Evolutionary conservation across 1,284 basidiomycete genomes (phyloP), one percentile per base, ranked within the genome.

Genomic region (Retiboletus flavoniger): DNA sequence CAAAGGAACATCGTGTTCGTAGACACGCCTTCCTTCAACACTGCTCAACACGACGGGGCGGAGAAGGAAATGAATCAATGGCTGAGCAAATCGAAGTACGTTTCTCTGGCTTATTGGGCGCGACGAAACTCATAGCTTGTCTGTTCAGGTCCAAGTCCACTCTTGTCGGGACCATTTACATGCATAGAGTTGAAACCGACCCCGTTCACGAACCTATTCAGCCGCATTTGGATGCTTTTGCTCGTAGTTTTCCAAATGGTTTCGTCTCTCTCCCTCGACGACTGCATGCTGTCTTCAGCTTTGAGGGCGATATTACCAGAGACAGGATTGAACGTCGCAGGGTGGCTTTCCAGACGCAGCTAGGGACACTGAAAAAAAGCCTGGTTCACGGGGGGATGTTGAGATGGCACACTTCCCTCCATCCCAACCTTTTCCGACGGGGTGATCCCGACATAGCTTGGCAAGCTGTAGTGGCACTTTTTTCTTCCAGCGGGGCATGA

Each of bases 1-100:
- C 42, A 46, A 26, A 56, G 39, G 3, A 8, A 49, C 17, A 64
- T 67, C 10, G 63, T 66, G 4, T 64, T 64, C 4, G 53, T 64
- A 0, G 59, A 66, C 28, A 66, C 50, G 0, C 63, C 63, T 8
- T 64, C 58, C 19, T 62, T 64, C 31, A 17, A 28, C 16, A 35
- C 42, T 9, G 53, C 7, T 5, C 0, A 0, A 6, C 8, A 40
- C 4, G 38, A 45, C 7, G 9, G 1, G 7, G 47, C 14, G 3
- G 47, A 42, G 14, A 24, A 2, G 8, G 21, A 55, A 1, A 51
- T 35, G 39, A 26, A 0, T 1, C 16, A 1, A 9, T 63, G 62
- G 63, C 24, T 66, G 36, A 48, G 0, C 0, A 29, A 31, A 4
- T 53, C 54, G 17, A 50, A 24, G 62, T 66, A 52, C 24, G 16